Evolutionary conservation across 2,329 filamentous ascomycete genomes (phyloP), one percentile per base, ranked within the genome.

Genomic region (Xenosphaeropsis pyriputrescens): DNA sequence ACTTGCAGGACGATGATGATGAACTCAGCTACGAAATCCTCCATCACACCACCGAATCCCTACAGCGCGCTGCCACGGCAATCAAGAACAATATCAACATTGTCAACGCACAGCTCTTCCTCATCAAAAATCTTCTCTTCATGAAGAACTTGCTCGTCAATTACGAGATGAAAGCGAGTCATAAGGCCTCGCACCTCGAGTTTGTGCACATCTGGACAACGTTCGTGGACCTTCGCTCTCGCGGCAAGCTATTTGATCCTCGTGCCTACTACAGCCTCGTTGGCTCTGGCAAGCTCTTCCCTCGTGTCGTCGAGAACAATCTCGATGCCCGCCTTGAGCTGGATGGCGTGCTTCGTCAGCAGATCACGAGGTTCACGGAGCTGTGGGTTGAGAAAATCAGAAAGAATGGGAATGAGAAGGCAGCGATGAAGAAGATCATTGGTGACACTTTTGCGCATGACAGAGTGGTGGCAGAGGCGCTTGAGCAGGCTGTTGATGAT

Each of bases 71-170:
- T 18, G 82, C 86, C 47, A 63, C 69, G 5, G 72, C 73, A 42
- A 79, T 93, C 47, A 71, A 75, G 39, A 70, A 70, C 29, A 75
- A 73, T 44, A 57, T 59, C n/a, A 63, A 63, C 54, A 69, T 72
- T 2, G 69, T 79, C 6, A 86, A 96, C 54, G 73, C 82, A 0
- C 83, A 94, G 47, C 70, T 98, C 4, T 98, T 98, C 59, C 78
- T 95, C 52, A 79, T 98, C 50, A 91, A 89, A 49, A 94, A 98
- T 55, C 70, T 98, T 2, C 79, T 98, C 36, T 79, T 95, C 36
- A 72, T 98, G 37, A 96, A 96, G 59, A 93, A 95, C 54, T 85
- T 95, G 55, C 82, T 98, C 37, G 78, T 98, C 18, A 88, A 88
- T 8, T 86, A 98, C 43, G 91, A 98, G 60, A 95, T 98, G 47